Conservation (phyloP, 2,329 filamentous ascomycete genomes). For the Alternaria sp. region DNA sequence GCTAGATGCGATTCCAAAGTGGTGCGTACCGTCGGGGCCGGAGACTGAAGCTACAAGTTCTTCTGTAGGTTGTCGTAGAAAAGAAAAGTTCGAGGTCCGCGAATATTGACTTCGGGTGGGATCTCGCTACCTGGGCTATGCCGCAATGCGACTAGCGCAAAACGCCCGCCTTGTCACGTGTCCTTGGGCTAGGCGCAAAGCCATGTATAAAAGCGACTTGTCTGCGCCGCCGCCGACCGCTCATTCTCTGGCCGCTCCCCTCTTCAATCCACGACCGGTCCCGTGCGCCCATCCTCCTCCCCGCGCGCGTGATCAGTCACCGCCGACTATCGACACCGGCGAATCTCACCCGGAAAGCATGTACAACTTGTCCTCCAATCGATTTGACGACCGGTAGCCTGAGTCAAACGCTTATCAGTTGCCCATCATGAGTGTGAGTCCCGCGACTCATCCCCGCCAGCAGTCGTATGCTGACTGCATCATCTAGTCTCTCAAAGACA, state of each 20-base stretch:
- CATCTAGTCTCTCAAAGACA: conserved; percentile 40
- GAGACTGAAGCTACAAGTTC: conserved; percentile 99
- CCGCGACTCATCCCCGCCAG: conserved; percentile 14
- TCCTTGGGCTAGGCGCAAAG: conserved; percentile 12
- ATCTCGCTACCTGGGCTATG: conserved; percentile 13
- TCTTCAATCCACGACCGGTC: conserved; percentile 19
- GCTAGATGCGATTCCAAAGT: background rate
- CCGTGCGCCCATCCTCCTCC: conserved; percentile 19
- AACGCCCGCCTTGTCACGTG: conserved; percentile 21
- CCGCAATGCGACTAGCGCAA: conserved; percentile 6
- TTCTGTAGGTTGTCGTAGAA: conserved; percentile 45
- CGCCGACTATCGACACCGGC: conserved; percentile 16
- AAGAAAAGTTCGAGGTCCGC: conserved; percentile 41
- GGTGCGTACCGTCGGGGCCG: conserved; percentile 75
- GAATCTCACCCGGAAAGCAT: conserved; percentile 38
- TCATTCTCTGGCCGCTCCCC: conserved; percentile 29
- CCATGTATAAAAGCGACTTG: conserved; percentile 28
- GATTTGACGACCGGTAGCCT: conserved; percentile 44
- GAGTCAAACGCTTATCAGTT: conserved; percentile 42
- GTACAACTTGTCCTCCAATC: conserved; percentile 40
- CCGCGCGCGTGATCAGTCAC: conserved; percentile 17
- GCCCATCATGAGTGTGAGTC: conserved; percentile 49
- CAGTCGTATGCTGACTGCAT: conserved; percentile 19
- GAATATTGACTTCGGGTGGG: conserved; percentile 22
- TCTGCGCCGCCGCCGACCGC: conserved; percentile 32